Evolutionary conservation across 441 rosid genomes (phyloP).

Genomic region (Gossypium lobatum): DNA sequence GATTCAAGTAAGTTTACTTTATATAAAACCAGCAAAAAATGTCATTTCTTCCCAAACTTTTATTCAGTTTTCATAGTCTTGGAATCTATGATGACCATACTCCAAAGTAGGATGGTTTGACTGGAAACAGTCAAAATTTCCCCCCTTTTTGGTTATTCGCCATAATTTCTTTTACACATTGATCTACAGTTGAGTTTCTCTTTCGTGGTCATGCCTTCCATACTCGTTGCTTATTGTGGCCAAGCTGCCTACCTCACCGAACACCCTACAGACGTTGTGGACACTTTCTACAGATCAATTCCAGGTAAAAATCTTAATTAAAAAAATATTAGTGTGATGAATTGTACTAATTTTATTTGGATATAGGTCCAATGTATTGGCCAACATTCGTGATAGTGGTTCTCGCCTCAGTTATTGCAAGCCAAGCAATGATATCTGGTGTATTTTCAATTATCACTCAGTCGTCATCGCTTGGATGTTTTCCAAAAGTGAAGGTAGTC

Average conservation of each 20-base stretch:
- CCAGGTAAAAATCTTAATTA: slow-evolving; percentile 37
- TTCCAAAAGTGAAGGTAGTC: slow-evolving; percentile 68
- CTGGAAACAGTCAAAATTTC: too few species aligned
- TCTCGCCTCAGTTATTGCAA: slow-evolving; percentile 57
- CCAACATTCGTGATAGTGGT: slow-evolving; percentile 68
- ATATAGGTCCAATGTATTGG: slow-evolving; percentile 53
- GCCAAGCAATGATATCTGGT: slow-evolving; percentile 84
- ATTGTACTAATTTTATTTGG: not conserved
- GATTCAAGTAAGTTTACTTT: slow-evolving; percentile 40
- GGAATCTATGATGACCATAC: too few species aligned
- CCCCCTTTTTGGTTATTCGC: not conserved
- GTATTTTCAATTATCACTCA: slow-evolving; percentile 65
- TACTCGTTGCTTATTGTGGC: slow-evolving; percentile 49
- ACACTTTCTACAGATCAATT: slow-evolving; percentile 58
- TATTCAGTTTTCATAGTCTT: too few species aligned
- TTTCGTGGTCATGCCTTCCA: slow-evolving; percentile 40
- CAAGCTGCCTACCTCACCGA: slow-evolving; percentile 71
- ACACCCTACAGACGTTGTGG: slow-evolving; percentile 33
- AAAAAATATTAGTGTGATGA: too few species aligned
- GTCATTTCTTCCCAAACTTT: too few species aligned
- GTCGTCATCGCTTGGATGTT: slow-evolving; percentile 50
- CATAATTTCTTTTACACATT: not conserved
- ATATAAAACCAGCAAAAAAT: not conserved
- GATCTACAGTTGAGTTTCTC: slow-evolving; percentile 61
- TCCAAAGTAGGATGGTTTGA: not conserved